Evolutionary conservation across 1,284 basidiomycete species (phyloP).

Genomic region (Boletus holoroseus): DNA sequence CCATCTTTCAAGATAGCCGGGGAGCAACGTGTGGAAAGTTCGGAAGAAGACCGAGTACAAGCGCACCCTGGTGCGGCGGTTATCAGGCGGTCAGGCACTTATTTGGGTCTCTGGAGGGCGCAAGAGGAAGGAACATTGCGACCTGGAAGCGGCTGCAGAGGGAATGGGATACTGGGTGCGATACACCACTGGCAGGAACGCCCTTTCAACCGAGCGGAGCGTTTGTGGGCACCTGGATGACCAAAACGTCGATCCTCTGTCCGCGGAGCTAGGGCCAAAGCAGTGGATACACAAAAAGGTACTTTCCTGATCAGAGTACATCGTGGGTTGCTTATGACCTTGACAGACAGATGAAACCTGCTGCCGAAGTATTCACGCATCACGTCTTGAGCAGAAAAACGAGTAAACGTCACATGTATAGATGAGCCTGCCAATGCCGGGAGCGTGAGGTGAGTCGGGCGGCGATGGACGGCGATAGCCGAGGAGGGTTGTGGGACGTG

Average conservation of each 20-base stretch:
- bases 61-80: neutral
- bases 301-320: neutral
- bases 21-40: neutral
- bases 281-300: slow-evolving; percentile 6
- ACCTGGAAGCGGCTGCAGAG: neutral
- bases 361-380: neutral
- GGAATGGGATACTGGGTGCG: neutral
- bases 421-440: neutral
- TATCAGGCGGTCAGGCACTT: neutral
- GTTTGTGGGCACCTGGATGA: neutral
- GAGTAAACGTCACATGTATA: neutral
- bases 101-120: neutral
- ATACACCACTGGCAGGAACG: neutral
- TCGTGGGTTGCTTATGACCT: neutral
- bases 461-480: slow-evolving; percentile 18
- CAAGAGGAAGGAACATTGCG: neutral
- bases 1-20: neutral
- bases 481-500: slow-evolving; percentile 4
- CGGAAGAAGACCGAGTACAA: neutral
- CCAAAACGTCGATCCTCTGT: slow-evolving; percentile 12
- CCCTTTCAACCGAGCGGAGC: slow-evolving; percentile 6
- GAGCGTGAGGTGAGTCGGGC: slow-evolving; percentile 2
- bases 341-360: neutral
- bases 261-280: slow-evolving; percentile 13
- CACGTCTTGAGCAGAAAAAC: neutral